These are phyloP conservation scores for Tremellales sp. DNA, from an alignment of 1,284 basidiomycete genomes.

Conservation along the genomic window DNA sequence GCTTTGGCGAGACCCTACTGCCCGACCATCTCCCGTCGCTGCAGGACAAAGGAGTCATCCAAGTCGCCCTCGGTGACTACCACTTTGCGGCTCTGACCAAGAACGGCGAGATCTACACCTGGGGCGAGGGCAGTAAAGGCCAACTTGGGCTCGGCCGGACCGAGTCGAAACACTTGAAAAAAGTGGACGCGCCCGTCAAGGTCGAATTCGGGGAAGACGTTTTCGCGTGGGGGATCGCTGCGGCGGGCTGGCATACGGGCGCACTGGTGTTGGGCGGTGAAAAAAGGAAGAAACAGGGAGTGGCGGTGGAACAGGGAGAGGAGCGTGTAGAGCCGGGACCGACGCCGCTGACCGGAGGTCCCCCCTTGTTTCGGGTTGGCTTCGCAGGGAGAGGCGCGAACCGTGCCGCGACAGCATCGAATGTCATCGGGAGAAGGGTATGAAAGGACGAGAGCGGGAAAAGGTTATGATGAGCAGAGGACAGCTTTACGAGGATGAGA, in stretches of 20 bases:
- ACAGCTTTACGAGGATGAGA: background rate
- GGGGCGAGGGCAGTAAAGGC: constrained; percentile 73
- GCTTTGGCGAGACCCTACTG: constrained; percentile 5
- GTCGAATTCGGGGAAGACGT: constrained; percentile 63
- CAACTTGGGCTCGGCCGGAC: constrained; percentile 69
- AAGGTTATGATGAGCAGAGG: background rate
- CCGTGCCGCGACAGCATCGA: background rate
- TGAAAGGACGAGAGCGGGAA: background rate
- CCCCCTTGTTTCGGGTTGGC: constrained; percentile 4
- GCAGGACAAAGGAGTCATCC: constrained; percentile 70
- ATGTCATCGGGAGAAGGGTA: background rate
- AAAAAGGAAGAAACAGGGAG: background rate
- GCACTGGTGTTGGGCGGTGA: constrained; percentile 68
- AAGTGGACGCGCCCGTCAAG: constrained; percentile 56
- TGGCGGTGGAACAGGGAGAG: constrained; percentile 13
- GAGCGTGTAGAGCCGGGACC: background rate
- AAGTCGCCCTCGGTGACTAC: constrained; percentile 82
- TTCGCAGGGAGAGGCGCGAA: constrained; percentile 5
- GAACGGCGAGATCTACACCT: constrained; percentile 71
- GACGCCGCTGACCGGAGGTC: constrained; percentile 1
- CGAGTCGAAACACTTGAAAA: background rate
- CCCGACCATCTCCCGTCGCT: constrained; percentile 66
- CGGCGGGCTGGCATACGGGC: constrained; percentile 82
- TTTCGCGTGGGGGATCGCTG: constrained; percentile 68
- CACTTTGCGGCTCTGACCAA: constrained; percentile 79